Evolutionary conservation across 345 rosid genomes (phyloP), one percentile per base, ranked within the genome.

Genomic region (Aegle marmelos): DNA sequence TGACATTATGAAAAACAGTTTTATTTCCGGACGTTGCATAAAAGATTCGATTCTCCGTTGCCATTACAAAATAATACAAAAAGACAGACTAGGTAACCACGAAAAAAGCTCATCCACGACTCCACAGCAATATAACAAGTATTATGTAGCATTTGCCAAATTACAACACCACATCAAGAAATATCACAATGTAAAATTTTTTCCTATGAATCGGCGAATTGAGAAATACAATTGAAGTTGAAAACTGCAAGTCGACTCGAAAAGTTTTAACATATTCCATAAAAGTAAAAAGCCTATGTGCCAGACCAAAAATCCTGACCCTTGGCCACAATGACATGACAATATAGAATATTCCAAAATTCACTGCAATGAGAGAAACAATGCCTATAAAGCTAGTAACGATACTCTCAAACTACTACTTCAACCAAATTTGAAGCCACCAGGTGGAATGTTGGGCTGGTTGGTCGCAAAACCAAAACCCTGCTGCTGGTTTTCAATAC

Each of bases 381-480:
- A 36, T 25, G 41, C 77, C 62, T 75, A 72, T 27, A 30, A 71
- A 78, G 72, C 67, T 68, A 73, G 72, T 54, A 78, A 57, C 27
- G 31, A 4, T 14, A 77, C 53, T 50, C 71, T 75, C 22, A 30
- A 25, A 78, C 37, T 36, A 27, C 60, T 28, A 67, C 64, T 81
- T 93, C 88, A 93, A 54, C 69, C 85, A 36, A 94, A 94, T 50
- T 92, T 90, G 85, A 90, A 93, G 74, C 98, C 94, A 63, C 93
- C 94, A 0, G 88, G 76, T 11, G 94, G 94, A 27, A 81, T 28
- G 75, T 79, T 82, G 10, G 91, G 82, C 76, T 82, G 91, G 80
- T 82, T 85, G 66, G 73, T 81, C 22, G 94, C 97, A 31, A 93
- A 93, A 57, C 76, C 68, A 66, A 93, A 89, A 31, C 48, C 82